Evolutionary conservation across 768 basidiomycete species (phyloP).

Genomic region (Boletus subparvulus): DNA sequence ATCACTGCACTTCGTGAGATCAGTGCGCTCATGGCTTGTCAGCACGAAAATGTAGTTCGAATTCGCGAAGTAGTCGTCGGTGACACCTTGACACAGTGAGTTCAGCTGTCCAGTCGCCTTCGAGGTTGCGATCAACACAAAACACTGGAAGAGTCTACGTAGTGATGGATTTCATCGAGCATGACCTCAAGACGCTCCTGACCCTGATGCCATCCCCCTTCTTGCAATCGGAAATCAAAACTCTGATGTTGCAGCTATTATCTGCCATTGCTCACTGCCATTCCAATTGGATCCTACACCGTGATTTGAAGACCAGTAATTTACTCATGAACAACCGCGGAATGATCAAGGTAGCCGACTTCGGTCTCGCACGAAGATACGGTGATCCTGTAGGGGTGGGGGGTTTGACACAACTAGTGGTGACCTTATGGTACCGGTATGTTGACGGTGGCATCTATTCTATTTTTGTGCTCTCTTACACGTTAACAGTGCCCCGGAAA

Average conservation of each 20-base stretch:
- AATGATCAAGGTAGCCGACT: slow-evolving; percentile 98
- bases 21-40: slow-evolving; percentile 92
- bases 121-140: slow-evolving; percentile 8
- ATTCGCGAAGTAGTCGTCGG: slow-evolving; percentile 98
- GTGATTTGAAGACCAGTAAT: slow-evolving; percentile 97
- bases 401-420: slow-evolving; percentile 97
- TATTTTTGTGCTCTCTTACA: slow-evolving; percentile 9
- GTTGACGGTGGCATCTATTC: slow-evolving; percentile 26
- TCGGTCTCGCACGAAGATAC: slow-evolving; percentile 92
- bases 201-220: slow-evolving; percentile 96
- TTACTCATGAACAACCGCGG: slow-evolving; percentile 98
- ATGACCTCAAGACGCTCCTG: slow-evolving; percentile 95
- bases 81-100: slow-evolving; percentile 98
- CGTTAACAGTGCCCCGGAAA: slow-evolving; percentile 80
- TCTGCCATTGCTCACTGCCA: slow-evolving; percentile 95
- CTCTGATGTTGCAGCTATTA: slow-evolving; percentile 87
- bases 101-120: slow-evolving; percentile 28
- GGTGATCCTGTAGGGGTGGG: slow-evolving; percentile 95
- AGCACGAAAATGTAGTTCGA: slow-evolving; percentile 95
- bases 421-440: slow-evolving; percentile 98
- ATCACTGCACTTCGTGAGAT: slow-evolving; percentile 95
- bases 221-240: slow-evolving; percentile 97
- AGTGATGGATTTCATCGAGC: slow-evolving; percentile 99
- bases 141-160: slow-evolving; percentile 80
- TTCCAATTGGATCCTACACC: slow-evolving; percentile 95